phyloP scores from a whole-genome alignment of 2,329 filamentous ascomycete genomes.

The Fusarium dimerum region DNA sequence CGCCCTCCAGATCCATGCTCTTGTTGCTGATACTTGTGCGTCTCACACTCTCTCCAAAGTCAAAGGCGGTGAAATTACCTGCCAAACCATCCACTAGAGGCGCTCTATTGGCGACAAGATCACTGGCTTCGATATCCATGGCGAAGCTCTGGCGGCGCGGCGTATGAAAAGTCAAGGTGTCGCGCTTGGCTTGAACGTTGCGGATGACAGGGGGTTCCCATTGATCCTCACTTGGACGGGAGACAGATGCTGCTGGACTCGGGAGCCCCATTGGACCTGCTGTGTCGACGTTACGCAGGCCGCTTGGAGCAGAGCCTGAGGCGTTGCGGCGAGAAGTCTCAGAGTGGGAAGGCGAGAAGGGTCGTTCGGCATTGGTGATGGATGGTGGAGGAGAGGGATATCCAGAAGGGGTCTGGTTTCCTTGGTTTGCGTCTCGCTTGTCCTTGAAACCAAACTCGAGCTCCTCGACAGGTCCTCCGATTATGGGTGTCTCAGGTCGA shows the following conservation, averaged over 20 bases:
- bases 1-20: constrained; percentile 17
- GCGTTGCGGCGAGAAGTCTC: constrained; percentile 24
- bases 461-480: constrained; percentile 38
- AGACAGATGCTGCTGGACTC: constrained; percentile 44
- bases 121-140: constrained; percentile 45
- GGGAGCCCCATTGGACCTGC: constrained; percentile 39
- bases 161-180: constrained; percentile 49
- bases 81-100: constrained; percentile 36
- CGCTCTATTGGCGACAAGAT: constrained; percentile 12
- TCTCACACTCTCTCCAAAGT: constrained; percentile 37
- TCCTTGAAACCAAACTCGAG: constrained; percentile 38
- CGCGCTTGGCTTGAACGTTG: constrained; percentile 51
- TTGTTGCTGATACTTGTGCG: constrained; percentile 20
- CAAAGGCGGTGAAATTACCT: constrained; percentile 41
- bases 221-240: constrained; percentile 42
- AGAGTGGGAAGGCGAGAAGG: constrained; percentile 22
- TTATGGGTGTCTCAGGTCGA: constrained; percentile 26
- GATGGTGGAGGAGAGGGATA: constrained; percentile 43
- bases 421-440: constrained; percentile 3
- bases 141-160: constrained; percentile 50
- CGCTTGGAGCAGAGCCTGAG: constrained; percentile 22
- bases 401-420: constrained; percentile 19
- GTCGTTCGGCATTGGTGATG: constrained; percentile 32
- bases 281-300: constrained; percentile 29
- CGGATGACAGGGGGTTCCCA: constrained; percentile 45